Base-by-base conservation (phyloP, 371 early-diverging fungal genomes). In the Saksenaea oblongispora region DNA sequence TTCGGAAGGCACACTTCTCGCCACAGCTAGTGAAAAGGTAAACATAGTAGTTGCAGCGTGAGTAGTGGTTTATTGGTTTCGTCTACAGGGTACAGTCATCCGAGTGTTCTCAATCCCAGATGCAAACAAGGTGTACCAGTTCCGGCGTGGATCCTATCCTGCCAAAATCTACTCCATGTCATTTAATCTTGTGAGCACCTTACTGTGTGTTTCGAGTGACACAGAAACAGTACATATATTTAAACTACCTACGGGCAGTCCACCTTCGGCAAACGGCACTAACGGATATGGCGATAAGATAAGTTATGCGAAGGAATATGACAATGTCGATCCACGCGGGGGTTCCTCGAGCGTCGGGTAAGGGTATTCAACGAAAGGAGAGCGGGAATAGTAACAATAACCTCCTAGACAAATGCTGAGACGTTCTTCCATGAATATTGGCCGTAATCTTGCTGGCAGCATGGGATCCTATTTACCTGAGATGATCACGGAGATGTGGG, bases 151-250 rank as follows among this genome's bases (percentile, higher is more conserved):
- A 56, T 86, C 96, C 5, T 95, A 95, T 69, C 88, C 94, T 2
- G 92, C 97, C 18, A 84, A 89, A 47, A 98, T 98, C 61, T 92
- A 89, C 67, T 95, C 93, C 22, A 85, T 98, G 54, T 84, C 95
- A 0, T 98, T 98, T 71, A 95, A 95, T 64, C 74, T 90, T 2
- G 84, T 88, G 18, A 88, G 87, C 62, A 87, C 92, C 5, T 71
- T 95, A 37, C 84, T 98, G 15, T 87, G 92, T 69, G 96, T 95
- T 2, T 93, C 95, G 0, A 90, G 91, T 62, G 97, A 94, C 61
- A 92, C 96, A 0, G 97, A 98, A 56, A 98, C 98, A 0, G 93
- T 98, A n/a, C 98, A 98, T 67, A 91, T 98, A n/a, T 98, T 93
- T 79, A 90, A 90, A 58, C 66, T 97, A 8, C 72, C 70, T 13